Percentiles rank a stretch among this genome's conserved stretches.
Conservation (phyloP, 176 grass and related monocot genomes). For the Oryza nivara region DNA sequence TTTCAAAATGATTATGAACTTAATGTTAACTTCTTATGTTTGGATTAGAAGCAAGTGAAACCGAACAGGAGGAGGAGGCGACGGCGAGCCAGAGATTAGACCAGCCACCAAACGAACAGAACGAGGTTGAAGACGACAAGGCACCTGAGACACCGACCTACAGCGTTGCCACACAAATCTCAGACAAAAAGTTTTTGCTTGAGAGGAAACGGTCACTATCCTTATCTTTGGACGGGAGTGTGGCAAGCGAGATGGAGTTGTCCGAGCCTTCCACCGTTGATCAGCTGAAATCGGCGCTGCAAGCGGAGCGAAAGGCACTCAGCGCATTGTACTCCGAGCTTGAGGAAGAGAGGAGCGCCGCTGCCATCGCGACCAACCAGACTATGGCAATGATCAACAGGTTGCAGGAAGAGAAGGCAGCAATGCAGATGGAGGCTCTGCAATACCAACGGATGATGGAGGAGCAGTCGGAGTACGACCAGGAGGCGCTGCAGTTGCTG, state of each 20-base stretch:
- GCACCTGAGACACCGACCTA: conserved; percentile 66
- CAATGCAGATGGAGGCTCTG: conserved; percentile 99
- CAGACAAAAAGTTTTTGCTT: conserved; percentile 52
- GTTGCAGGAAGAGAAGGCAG: conserved; percentile 99
- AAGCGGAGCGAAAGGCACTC: conserved; percentile 62
- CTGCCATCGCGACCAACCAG: conserved; percentile 84
- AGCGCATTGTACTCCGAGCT: conserved; percentile 83
- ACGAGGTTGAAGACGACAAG: conserved; percentile 64
- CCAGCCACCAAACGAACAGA: conserved; percentile 23
- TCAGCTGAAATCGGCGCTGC: conserved; percentile 64
- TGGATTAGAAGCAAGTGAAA: conserved; percentile 30
- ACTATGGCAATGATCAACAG: conserved; percentile 99
- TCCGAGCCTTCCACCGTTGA: conserved; percentile 63
- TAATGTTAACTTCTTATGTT: conserved; percentile 15
- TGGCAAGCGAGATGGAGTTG: conserved; percentile 60
- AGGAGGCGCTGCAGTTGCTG: conserved; percentile 93
- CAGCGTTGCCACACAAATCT: conserved; percentile 49
- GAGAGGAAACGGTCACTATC: conserved; percentile 65
- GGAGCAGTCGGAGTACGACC: conserved; percentile 98
- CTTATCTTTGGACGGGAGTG: conserved; percentile 72
- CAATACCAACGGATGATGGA: conserved; percentile 99
- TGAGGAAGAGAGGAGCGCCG: conserved; percentile 92
- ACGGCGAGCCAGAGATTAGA: conserved; percentile 13
- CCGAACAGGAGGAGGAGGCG: conserved; percentile 23
- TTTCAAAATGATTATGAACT: background rate